Evolutionary conservation across 2,329 filamentous ascomycete genomes (phyloP), one percentile per base, ranked within the genome.

Genomic region (Lasiodiplodia citricola): DNA sequence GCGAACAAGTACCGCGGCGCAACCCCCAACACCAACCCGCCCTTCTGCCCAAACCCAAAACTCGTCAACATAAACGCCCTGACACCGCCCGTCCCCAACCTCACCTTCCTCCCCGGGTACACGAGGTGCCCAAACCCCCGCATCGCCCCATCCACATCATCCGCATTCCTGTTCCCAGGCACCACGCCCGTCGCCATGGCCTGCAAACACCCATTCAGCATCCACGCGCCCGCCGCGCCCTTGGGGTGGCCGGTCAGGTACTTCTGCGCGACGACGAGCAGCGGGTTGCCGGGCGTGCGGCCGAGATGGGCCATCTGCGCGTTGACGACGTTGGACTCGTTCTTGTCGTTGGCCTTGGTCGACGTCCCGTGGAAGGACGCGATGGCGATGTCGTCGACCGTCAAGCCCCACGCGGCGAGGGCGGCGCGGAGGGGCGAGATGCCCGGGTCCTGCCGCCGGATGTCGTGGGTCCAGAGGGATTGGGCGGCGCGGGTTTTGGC

Each of bases 11-110:
- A 81, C 51, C 72, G 75, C 0, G 82, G 77, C 11, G 77, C 71
- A 0, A 83, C 77, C 0, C 78, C 75, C 14, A 83, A 70, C 1
- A 73, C 77, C 63, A 81, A 74, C 0, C 75, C 81, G 5, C 81
- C 80, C 70, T 84, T 84, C 70, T 84, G 82, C 1, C 81, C 81
- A 69, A 84, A 84, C 0, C 82, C 82, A 65, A 84, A 84, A 1
- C 78, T 81, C 2, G 78, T 83, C 21, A 83, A 70, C 25, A 75
- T 75, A 62, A 80, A 79, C 2, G 81, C 81, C 41, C 79, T 80
- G 5, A 80, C 51, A 2, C 71, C 72, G 5, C 2, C 41, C 38
- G 2, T 14, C 0, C 67, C 51, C 3, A 62, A 69, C n/a, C 70
- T 69, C 0, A 80, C 71, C 1, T 71, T 71, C 6, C 72, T 47